These are phyloP conservation scores for Starmerella stigmatis DNA, from an alignment of 805 yeast species.

Conservation along the genomic window DNA sequence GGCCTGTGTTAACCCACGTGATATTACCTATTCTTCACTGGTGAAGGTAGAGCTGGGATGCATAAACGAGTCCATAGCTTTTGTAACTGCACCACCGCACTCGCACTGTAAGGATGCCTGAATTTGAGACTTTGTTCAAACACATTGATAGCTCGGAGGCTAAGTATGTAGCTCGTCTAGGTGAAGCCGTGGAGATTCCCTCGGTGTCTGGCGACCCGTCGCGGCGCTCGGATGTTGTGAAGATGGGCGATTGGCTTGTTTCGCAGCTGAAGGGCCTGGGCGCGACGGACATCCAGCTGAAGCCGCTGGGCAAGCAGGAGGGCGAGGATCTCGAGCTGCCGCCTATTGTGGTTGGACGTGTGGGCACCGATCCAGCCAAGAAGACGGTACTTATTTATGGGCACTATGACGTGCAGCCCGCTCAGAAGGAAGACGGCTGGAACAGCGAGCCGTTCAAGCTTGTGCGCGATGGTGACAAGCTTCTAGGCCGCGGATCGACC, in stretches of 20 bases:
- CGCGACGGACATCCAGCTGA: constrained; percentile 69
- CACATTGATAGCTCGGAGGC: constrained; percentile 70
- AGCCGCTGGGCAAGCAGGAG: constrained; percentile 67
- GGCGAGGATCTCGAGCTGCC: constrained; percentile 53
- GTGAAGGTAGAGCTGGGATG: too few species aligned
- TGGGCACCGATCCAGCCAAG: constrained; percentile 70
- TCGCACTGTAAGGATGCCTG: constrained; percentile 17
- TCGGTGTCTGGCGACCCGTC: constrained; percentile 88
- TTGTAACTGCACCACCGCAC: too few species aligned
- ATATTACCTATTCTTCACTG: too few species aligned
- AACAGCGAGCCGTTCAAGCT: constrained; percentile 77
- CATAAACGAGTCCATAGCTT: too few species aligned
- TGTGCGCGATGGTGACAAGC: constrained; percentile 48
- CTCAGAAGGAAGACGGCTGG: constrained; percentile 90
- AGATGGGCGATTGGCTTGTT: constrained; percentile 76
- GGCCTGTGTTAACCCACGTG: too few species aligned
- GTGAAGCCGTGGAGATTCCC: constrained; percentile 84
- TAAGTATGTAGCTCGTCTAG: constrained; percentile 43
- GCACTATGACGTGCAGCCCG: constrained; percentile 98
- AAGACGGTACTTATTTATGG: constrained; percentile 89
- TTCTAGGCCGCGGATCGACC: constrained; percentile 89
- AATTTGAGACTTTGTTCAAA: constrained; percentile 33
- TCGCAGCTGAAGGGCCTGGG: constrained; percentile 61
- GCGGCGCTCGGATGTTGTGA: constrained; percentile 77
- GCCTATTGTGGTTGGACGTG: constrained; percentile 86